Evolutionary conservation across 129 eudicot genomes (phyloP).

Genomic region (sunflower (Helianthus annuus)): HanXRQr2.0-SUNRISE NC_035437.2:170837538-170838037

Average conservation of each 20-base stretch:
- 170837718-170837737: not conserved
- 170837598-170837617: not conserved
- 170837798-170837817: not conserved
- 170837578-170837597: slow-evolving; percentile 8
- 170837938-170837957: no score
- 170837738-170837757: not conserved
- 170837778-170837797: not conserved
- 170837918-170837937: not conserved
- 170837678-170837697: not conserved
- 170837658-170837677: not conserved
- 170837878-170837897: not conserved
- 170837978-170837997: no score
- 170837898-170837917: not conserved
- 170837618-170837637: slow-evolving; percentile 19
- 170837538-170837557: slow-evolving; percentile 27
- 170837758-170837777: not conserved
- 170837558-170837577: slow-evolving; percentile 17
- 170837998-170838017: no score
- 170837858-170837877: not conserved
- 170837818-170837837: no score
- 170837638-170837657: not conserved
- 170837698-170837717: no score
- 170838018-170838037: no score
- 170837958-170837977: no score
- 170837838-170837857: not conserved